A percentile compares a stretch with the other conserved stretches of the same genome.
Evolutionary conservation across 139 green algal genomes (phyloP).

Genomic region (Chlamydomonas eustigma): DNA sequence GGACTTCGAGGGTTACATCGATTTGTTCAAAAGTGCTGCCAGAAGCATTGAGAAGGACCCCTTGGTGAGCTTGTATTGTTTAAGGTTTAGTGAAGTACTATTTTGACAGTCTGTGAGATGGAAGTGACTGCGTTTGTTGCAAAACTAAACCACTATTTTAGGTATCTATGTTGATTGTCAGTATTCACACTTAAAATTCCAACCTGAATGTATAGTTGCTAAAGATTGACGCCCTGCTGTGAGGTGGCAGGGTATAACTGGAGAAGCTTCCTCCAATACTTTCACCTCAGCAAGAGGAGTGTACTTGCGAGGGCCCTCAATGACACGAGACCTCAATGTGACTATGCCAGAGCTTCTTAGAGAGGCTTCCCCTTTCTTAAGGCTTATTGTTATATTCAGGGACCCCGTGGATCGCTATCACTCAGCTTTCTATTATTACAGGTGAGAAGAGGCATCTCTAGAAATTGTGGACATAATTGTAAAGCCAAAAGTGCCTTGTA

Average conservation of each 20-base stretch:
- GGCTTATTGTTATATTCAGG: conserved; percentile 51
- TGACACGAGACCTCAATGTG: conserved; percentile 30
- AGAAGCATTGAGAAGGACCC: not conserved
- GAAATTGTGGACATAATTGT: too few species aligned
- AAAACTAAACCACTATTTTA: too few species aligned
- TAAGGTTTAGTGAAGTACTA: too few species aligned
- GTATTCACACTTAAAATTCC: too few species aligned
- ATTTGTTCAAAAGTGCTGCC: conserved; percentile 18
- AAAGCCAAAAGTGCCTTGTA: too few species aligned
- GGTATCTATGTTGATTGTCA: too few species aligned
- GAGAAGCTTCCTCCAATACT: conserved; percentile 57
- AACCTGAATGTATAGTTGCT: too few species aligned
- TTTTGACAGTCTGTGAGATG: too few species aligned
- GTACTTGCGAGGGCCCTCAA: conserved; percentile 32
- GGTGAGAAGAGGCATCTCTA: conserved; percentile 18
- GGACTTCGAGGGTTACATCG: conserved; percentile 49
- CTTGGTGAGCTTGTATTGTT: too few species aligned
- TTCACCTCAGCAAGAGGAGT: conserved; percentile 45
- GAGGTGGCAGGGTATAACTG: conserved; percentile 41
- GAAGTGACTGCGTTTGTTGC: too few species aligned
- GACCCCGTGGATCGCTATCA: conserved; percentile 53
- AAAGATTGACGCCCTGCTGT: too few species aligned
- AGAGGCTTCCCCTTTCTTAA: conserved; percentile 47
- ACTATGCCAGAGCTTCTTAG: conserved; percentile 51
- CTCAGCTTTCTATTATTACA: conserved; percentile 57